phyloP scores from a whole-genome alignment of 208 protist species.

The Blastocrithidia nonstop region DNA sequence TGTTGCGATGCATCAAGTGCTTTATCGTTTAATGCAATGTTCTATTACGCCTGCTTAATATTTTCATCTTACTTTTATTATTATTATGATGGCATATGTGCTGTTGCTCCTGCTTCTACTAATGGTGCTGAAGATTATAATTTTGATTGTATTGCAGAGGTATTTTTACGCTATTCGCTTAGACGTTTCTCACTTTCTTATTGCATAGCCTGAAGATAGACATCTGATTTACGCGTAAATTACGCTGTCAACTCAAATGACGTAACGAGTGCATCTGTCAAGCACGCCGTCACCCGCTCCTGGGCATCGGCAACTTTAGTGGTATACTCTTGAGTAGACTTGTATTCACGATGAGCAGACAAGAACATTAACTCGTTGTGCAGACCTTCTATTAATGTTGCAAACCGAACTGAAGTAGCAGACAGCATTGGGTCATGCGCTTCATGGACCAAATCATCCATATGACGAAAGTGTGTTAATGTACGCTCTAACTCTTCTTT shows the following conservation, averaged over 20 bases:
- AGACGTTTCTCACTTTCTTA: too few relatives aligned
- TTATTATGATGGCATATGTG: too few relatives aligned
- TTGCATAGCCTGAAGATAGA: neutral
- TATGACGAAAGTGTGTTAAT: constrained; percentile 59
- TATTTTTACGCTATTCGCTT: too few relatives aligned
- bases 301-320: constrained; percentile 39
- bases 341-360: constrained; percentile 34
- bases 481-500: constrained; percentile 51
- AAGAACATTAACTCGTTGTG: constrained; percentile 67
- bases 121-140: too few relatives aligned
- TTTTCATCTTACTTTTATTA: too few relatives aligned
- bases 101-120: too few relatives aligned
- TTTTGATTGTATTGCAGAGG: too few relatives aligned
- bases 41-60: too few relatives aligned
- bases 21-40: too few relatives aligned
- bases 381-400: constrained; percentile 58
- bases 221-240: neutral
- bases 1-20: too few relatives aligned
- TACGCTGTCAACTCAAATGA: constrained; percentile 20
- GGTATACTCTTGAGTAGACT: constrained; percentile 65
- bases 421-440: constrained; percentile 39
- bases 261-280: constrained; percentile 30
- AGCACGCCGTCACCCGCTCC: constrained; percentile 20
- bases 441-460: constrained; percentile 57
- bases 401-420: constrained; percentile 41